These are phyloP conservation scores for Glonium stellatum DNA, from an alignment of 495 filamentous ascomycete species.

Conservation along the genomic window DNA sequence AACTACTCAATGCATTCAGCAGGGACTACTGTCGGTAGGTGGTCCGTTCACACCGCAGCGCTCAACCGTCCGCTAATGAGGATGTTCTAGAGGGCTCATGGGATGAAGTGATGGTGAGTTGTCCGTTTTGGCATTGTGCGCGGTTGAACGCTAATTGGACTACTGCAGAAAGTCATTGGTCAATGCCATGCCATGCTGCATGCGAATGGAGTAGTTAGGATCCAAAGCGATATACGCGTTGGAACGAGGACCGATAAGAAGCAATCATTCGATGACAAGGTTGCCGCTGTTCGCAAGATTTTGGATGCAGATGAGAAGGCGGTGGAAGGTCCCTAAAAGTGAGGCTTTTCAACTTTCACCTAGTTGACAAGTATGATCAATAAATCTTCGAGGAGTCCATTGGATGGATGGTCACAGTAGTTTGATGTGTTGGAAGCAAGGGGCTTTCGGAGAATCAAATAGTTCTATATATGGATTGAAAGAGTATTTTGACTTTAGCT, in stretches of 20 bases:
- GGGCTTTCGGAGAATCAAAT: no score
- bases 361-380: not conserved
- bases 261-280: conserved; percentile 61
- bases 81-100: conserved; percentile 68
- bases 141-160: not conserved
- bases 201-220: conserved; percentile 66
- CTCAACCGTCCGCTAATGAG: conserved; percentile 2
- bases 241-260: conserved; percentile 72
- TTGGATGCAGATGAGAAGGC: conserved; percentile 39
- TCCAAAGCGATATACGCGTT: conserved; percentile 84
- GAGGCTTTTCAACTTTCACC: not conserved
- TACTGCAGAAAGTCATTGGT: conserved; percentile 53
- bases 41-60: not conserved
- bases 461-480: no score
- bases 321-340: not conserved
- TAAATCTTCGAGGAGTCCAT: no score
- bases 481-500: no score
- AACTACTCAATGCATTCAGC: conserved; percentile 85
- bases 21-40: conserved; percentile 83
- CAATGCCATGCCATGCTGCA: conserved; percentile 85
- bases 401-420: no score
- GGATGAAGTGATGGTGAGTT: conserved; percentile 73
- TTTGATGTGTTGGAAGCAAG: no score
- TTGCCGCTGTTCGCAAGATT: conserved; percentile 54
- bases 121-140: not conserved